Conservation (phyloP, 768 basidiomycete species). For the Trametes cingulata region DNA sequence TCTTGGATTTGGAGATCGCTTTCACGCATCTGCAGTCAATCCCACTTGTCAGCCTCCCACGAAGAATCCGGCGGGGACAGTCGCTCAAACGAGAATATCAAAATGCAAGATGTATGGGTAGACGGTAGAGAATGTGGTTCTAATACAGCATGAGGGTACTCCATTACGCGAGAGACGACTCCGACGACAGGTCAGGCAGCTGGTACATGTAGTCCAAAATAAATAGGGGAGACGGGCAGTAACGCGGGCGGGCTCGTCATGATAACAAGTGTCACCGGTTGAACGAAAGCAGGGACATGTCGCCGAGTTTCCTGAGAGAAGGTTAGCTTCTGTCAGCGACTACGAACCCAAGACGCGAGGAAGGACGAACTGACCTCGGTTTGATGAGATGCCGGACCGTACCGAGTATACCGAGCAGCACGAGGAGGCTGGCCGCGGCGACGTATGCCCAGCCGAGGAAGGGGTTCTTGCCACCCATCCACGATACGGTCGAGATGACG, state of each 20-base stretch:
- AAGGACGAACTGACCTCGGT: slow-evolving; percentile 62
- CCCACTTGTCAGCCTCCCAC: no score
- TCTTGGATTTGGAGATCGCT: neutral
- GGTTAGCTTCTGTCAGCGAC: slow-evolving; percentile 8
- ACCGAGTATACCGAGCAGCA: slow-evolving; percentile 83
- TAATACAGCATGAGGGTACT: slow-evolving; percentile 25
- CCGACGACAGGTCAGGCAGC: slow-evolving; percentile 18
- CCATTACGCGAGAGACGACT: slow-evolving; percentile 20
- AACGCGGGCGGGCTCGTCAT: neutral
- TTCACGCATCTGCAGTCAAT: neutral
- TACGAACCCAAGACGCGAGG: neutral
- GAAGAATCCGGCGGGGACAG: neutral
- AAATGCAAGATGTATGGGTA: neutral
- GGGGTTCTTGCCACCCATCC: slow-evolving; percentile 98
- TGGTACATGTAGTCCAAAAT: slow-evolving; percentile 24
- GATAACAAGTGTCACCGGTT: slow-evolving; percentile 49
- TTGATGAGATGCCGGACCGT: slow-evolving; percentile 91
- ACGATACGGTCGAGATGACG: slow-evolving; percentile 95
- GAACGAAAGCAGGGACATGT: slow-evolving; percentile 88
- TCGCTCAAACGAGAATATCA: neutral
- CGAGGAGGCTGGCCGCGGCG: slow-evolving; percentile 82
- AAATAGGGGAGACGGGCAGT: slow-evolving; percentile 9
- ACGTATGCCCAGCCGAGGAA: slow-evolving; percentile 99
- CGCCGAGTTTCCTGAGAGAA: slow-evolving; percentile 67
- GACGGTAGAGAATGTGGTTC: slow-evolving; percentile 15